Base-by-base conservation (phyloP, 805 yeast genomes). In the Brettanomyces custersianus region DNA sequence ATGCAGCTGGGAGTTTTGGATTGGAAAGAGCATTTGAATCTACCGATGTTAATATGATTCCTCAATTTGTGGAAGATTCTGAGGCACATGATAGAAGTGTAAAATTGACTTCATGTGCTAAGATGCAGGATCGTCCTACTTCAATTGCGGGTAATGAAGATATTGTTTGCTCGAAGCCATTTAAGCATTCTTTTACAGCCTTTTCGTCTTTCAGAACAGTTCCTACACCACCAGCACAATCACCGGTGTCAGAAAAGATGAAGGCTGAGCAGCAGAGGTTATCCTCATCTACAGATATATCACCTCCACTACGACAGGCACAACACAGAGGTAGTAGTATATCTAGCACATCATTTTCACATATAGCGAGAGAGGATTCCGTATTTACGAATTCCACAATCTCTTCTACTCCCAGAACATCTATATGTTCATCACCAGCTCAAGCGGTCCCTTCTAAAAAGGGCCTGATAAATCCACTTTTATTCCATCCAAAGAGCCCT, bases 191-290 rank as follows among this genome's bases (percentile, higher is more conserved):
- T 10, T 30, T 31, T 29, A 13, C 31, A 35, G 57, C 57, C 2
- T 43, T 47, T 29, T 54, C 60, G 7, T 52, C 60, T 16, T 57
- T 49, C 39, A 48, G 59, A 40, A 57, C 62, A 3, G 44, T 51
- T 4, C 59, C 60, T 20, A 41, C 55, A 1, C 43, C 43, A 6
- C 23, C 33, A 9, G 17, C 36, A 11, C 6, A 13, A n/a, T 9
- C 15, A 2, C 19, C 21, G 12, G 20, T 13, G n/a, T n/a, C n/a
- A n/a, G n/a, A n/a, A n/a, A n/a, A n/a, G n/a, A n/a, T n/a, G n/a
- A n/a, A n/a, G n/a, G n/a, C n/a, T n/a, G n/a, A n/a, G n/a, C n/a
- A n/a, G n/a, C n/a, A n/a, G n/a, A n/a, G n/a, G n/a, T n/a, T n/a
- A n/a, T n/a, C n/a, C 19, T 23, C 26, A 5, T 21, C 24, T 17